phyloP scores from a whole-genome alignment of 352 stramenopile species.

The Globisporangium megalacanthum region DNA sequence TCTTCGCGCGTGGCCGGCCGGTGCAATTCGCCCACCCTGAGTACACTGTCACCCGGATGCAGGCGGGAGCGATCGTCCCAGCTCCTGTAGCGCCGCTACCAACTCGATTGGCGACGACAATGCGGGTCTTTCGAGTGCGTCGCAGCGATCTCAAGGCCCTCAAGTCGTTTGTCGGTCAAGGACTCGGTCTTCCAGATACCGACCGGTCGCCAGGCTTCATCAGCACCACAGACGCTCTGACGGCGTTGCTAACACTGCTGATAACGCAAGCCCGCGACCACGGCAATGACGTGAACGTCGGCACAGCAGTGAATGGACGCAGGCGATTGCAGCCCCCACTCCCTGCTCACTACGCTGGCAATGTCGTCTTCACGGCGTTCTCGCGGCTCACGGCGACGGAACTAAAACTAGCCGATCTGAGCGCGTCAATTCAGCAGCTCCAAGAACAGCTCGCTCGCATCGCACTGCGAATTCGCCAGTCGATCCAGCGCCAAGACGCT shows the following conservation, averaged over 20 bases:
- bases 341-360: conserved; percentile 12
- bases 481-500: conserved; percentile 6
- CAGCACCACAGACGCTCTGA: conserved; percentile 12
- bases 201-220: not conserved
- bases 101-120: not conserved
- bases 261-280: conserved; percentile 12
- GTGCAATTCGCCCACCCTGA: conserved; percentile 10
- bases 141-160: not conserved
- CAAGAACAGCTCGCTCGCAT: not conserved
- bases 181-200: not conserved
- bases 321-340: conserved; percentile 4
- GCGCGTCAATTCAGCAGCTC: not conserved
- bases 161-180: not conserved
- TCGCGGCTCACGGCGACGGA: conserved; percentile 6
- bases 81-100: not conserved
- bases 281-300: conserved; percentile 4
- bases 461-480: conserved; percentile 9
- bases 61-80: not conserved
- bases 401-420: not conserved
- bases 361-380: conserved; percentile 13
- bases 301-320: conserved; percentile 11
- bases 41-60: conserved; percentile 4
- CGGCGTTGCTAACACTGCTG: conserved; percentile 8
- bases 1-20: not conserved
- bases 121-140: conserved; percentile 4